Conservation (phyloP, 129 eudicot species). For the Centrapalus pauciflorus region DNA sequence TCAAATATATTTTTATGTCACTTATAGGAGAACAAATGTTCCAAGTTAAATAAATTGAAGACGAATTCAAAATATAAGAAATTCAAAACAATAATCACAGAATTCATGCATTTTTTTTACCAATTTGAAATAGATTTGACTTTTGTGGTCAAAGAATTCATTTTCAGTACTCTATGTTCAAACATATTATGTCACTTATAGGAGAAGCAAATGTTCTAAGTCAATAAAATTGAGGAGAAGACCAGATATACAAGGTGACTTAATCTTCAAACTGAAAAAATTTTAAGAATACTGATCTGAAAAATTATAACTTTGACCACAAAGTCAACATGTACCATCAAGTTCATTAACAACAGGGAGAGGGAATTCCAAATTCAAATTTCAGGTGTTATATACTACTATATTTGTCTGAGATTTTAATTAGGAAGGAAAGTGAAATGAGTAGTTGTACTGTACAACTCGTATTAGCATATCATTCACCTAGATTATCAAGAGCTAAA, state of each 20-base stretch:
- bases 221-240: not conserved
- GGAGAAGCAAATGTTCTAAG: not conserved
- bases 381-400: not conserved
- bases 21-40: not conserved
- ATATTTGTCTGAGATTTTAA: not conserved
- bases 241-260: not conserved
- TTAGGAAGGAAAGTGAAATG: slow-evolving; percentile 6
- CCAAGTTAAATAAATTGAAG: not conserved
- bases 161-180: not conserved
- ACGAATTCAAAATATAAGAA: too few species aligned
- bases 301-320: slow-evolving; percentile 7
- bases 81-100: not conserved
- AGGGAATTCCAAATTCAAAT: slow-evolving; percentile 18
- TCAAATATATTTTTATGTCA: not conserved
- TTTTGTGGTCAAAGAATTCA: slow-evolving; percentile 6
- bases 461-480: slow-evolving; percentile 4
- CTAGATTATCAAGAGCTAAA: slow-evolving; percentile 13
- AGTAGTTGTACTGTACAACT: slow-evolving; percentile 2
- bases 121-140: not conserved
- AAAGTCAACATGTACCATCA: slow-evolving; percentile 16
- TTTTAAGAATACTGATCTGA: not conserved
- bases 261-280: slow-evolving; percentile 5
- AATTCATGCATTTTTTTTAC: not conserved
- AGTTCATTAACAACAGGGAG: not conserved
- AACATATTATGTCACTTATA: not conserved